These are phyloP conservation scores for Mixia osmundae DNA, from an alignment of 1,284 basidiomycete species.

Conservation along the genomic window DNA sequence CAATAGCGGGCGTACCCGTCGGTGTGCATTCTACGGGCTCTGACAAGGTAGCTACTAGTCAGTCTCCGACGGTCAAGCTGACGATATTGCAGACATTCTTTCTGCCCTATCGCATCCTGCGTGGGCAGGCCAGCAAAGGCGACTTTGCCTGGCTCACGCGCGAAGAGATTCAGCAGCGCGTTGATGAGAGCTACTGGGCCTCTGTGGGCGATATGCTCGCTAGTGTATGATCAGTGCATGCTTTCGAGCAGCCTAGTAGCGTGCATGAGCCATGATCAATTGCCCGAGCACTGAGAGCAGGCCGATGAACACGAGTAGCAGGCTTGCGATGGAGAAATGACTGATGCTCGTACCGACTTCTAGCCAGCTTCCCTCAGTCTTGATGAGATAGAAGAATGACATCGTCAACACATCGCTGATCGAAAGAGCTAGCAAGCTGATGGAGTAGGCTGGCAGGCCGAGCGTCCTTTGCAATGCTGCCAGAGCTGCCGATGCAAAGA, in stretches of 20 bases:
- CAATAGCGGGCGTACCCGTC: conserved; percentile 13
- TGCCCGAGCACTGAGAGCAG: conserved; percentile 46
- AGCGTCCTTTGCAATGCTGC: conserved; percentile 41
- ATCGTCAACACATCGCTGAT: conserved; percentile 37
- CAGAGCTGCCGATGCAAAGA: conserved; percentile 44
- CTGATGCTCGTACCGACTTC: conserved; percentile 73
- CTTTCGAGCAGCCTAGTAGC: too few species aligned
- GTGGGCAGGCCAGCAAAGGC: conserved; percentile 28
- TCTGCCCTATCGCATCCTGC: conserved; percentile 58
- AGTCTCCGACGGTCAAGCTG: conserved; percentile 5
- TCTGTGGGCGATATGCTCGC: too few species aligned
- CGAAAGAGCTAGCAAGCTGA: conserved; percentile 46
- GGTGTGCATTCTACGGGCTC: conserved; percentile 11
- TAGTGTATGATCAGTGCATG: too few species aligned
- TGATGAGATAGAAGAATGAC: conserved; percentile 60
- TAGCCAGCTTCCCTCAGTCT: conserved; percentile 65
- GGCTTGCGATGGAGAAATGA: conserved; percentile 63
- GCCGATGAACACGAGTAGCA: conserved; percentile 53
- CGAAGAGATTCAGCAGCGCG: conserved; percentile 47
- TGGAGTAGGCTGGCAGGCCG: conserved; percentile 43
- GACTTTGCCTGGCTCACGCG: conserved; percentile 80
- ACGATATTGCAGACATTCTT: conserved; percentile 33
- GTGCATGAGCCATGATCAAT: conserved; percentile 30
- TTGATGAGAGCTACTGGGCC: conserved; percentile 37
- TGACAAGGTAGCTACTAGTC: too few species aligned